Evolutionary conservation across 805 yeast species (phyloP).

Genomic region (Blastobotrys chiropterorum): DNA sequence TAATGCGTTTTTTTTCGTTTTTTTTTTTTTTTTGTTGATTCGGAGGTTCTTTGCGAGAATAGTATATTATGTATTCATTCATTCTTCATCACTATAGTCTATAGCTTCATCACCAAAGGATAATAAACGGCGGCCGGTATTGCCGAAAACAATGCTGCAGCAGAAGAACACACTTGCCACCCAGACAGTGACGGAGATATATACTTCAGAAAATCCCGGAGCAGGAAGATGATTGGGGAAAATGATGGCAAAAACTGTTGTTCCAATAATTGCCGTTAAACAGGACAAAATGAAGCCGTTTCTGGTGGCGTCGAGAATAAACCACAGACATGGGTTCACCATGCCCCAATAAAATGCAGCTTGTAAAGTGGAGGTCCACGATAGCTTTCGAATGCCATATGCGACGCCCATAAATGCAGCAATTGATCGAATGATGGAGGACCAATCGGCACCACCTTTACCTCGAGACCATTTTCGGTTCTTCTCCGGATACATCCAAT

Average conservation of each 20-base stretch:
- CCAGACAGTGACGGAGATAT: slow-evolving; percentile 26
- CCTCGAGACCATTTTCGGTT: slow-evolving; percentile 11
- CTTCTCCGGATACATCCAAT: slow-evolving; percentile 20
- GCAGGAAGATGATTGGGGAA: slow-evolving; percentile 21
- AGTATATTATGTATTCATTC: not conserved
- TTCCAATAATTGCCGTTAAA: slow-evolving; percentile 28
- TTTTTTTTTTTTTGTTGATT: not conserved
- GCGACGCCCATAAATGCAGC: slow-evolving; percentile 36
- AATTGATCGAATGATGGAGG: slow-evolving; percentile 32
- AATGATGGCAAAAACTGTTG: slow-evolving; percentile 22
- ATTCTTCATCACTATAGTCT: not conserved
- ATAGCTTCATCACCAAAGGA: slow-evolving; percentile 7
- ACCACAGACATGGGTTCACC: slow-evolving; percentile 37
- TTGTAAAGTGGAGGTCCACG: slow-evolving; percentile 32
- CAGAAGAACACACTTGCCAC: slow-evolving; percentile 30
- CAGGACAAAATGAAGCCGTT: slow-evolving; percentile 33
- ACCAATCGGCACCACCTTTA: slow-evolving; percentile 29
- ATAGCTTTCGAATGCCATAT: slow-evolving; percentile 34
- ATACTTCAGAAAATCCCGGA: slow-evolving; percentile 19
- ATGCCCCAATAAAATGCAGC: slow-evolving; percentile 33
- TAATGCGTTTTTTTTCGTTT: not conserved
- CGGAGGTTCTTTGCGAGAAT: no score
- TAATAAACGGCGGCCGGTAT: slow-evolving; percentile 33
- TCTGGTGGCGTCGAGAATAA: slow-evolving; percentile 31
- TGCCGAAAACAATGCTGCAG: slow-evolving; percentile 34